phyloP scores from a whole-genome alignment of 495 filamentous ascomycete species.

The Glutinoglossum americanum region DNA sequence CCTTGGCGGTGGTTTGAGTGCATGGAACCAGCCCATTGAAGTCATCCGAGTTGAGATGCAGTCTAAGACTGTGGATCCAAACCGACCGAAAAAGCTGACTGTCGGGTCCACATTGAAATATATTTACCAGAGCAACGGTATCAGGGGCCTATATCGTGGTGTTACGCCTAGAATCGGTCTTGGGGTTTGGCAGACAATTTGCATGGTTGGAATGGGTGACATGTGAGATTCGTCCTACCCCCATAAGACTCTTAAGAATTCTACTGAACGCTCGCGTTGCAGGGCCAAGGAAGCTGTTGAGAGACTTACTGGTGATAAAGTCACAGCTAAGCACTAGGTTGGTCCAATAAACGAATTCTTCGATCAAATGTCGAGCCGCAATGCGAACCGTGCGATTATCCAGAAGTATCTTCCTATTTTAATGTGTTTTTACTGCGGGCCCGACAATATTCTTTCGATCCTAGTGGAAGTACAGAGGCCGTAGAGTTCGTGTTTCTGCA shows the following conservation, averaged over 20 bases:
- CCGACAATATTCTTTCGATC: too few relatives aligned
- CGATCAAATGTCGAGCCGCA: too few relatives aligned
- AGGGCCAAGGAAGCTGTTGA: slow-evolving; percentile 96
- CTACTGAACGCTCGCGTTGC: slow-evolving; percentile 11
- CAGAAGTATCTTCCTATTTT: too few relatives aligned
- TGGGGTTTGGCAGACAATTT: slow-evolving; percentile 97
- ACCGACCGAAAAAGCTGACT: slow-evolving; percentile 95
- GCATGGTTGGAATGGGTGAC: slow-evolving; percentile 98
- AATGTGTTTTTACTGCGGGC: too few relatives aligned
- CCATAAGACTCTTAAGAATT: slow-evolving; percentile 6
- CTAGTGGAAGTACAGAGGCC: too few relatives aligned
- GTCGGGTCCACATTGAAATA: slow-evolving; percentile 83
- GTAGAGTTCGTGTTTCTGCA: too few relatives aligned
- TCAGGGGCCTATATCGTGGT: slow-evolving; percentile 89
- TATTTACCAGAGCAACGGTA: slow-evolving; percentile 72
- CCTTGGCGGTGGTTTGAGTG: slow-evolving; percentile 78
- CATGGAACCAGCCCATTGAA: slow-evolving; percentile 99
- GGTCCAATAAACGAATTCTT: not conserved
- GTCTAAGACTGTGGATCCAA: slow-evolving; percentile 92
- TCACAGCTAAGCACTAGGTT: slow-evolving; percentile 80
- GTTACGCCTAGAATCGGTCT: slow-evolving; percentile 85
- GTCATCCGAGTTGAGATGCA: slow-evolving; percentile 99
- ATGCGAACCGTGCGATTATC: too few relatives aligned
- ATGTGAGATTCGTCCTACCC: slow-evolving; percentile 42
- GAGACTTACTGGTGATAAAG: slow-evolving; percentile 81